phyloP scores from a whole-genome alignment of 495 filamentous ascomycete genomes.

The Cryomyces minteri region DNA sequence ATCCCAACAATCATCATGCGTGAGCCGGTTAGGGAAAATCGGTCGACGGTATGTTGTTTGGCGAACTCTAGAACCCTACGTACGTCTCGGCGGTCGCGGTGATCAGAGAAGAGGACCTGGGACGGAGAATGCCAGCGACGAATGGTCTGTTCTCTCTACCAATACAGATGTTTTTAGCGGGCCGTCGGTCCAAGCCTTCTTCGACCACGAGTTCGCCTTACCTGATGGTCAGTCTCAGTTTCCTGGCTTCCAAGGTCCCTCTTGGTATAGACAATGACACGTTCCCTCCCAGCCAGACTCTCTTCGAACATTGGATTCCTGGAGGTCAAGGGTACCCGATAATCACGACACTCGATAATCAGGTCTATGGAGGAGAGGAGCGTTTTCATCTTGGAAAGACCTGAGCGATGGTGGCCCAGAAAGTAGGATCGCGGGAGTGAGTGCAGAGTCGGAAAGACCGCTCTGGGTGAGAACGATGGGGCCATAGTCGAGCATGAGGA shows the following conservation, averaged over 20 bases:
- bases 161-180: neutral
- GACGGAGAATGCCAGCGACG: conserved; percentile 36
- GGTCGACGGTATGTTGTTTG: conserved; percentile 24
- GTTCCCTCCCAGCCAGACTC: conserved; percentile 42
- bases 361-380: conserved; percentile 67
- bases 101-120: conserved; percentile 45
- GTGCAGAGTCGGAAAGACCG: conserved; percentile 44
- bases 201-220: conserved; percentile 5
- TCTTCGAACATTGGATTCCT: conserved; percentile 85
- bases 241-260: conserved; percentile 44
- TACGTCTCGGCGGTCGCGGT: conserved; percentile 29
- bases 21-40: conserved; percentile 43
- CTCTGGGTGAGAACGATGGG: conserved; percentile 51
- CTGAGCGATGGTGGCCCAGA: conserved; percentile 82
- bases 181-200: neutral
- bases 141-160: conserved; percentile 31
- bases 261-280: conserved; percentile 86
- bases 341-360: conserved; percentile 89
- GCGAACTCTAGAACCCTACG: conserved; percentile 37
- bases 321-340: conserved; percentile 70
- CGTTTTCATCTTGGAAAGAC: conserved; percentile 70
- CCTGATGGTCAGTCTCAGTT: conserved; percentile 11
- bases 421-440: conserved; percentile 81
- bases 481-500: conserved; percentile 4
- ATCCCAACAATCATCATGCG: conserved; percentile 83